Conservation (phyloP, 305 asterid genomes). For the Rubia tinctorum region DNA sequence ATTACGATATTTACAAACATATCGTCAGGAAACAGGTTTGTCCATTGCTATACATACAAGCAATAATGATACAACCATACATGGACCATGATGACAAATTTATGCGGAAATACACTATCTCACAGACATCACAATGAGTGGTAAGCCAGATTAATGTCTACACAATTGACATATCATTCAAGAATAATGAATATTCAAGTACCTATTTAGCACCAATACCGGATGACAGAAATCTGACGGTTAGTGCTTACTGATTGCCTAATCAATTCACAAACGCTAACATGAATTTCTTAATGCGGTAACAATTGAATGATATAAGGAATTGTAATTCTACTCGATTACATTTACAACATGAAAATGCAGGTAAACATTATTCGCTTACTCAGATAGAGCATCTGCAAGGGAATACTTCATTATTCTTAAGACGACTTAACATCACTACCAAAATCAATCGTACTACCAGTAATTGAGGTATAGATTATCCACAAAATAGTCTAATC, state of each 20-base stretch:
- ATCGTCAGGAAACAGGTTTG: background rate
- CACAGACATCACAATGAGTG: background rate
- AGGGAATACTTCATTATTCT: background rate
- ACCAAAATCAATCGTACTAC: background rate
- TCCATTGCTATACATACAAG: background rate
- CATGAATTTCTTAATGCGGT: background rate
- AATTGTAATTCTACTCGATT: background rate
- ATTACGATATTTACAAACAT: background rate
- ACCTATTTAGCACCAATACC: background rate
- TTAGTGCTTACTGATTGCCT: background rate
- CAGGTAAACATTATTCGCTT: background rate
- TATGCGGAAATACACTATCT: background rate
- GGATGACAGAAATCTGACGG: background rate
- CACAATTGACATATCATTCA: background rate
- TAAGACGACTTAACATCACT: background rate
- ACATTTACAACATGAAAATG: background rate
- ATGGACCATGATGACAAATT: background rate
- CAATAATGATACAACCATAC: background rate
- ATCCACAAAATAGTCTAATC: background rate
- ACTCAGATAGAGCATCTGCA: background rate
- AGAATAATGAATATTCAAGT: background rate
- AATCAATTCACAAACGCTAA: background rate
- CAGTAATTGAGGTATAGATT: background rate
- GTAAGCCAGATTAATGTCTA: background rate
- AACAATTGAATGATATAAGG: background rate